Percentiles rank a stretch among this genome's conserved stretches.
Evolutionary conservation across 169 alveolate species (phyloP).

Genomic region (Cryptosporidium sp.): DNA sequence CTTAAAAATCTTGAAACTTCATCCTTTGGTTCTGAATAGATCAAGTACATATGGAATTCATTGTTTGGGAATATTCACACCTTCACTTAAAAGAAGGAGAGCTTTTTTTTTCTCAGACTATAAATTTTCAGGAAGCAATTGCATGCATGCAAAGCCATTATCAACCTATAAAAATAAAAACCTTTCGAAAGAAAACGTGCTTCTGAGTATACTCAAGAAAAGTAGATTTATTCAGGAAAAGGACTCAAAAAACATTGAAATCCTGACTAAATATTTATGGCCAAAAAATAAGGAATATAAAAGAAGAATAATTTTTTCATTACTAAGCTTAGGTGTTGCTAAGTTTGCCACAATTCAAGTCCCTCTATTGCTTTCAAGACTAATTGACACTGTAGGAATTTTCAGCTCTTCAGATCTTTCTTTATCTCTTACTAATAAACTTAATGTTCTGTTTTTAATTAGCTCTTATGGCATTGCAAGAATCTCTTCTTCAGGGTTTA

Average conservation of each 20-base stretch:
- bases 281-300: conserved; percentile 40
- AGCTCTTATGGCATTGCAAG: conserved; percentile 60
- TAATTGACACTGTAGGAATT: conserved; percentile 73
- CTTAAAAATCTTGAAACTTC: neutral
- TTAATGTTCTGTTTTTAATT: conserved; percentile 7
- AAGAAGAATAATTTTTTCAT: conserved; percentile 39
- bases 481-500: conserved; percentile 78
- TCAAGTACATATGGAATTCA: neutral
- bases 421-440: neutral
- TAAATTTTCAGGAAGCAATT: neutral
- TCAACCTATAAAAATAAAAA: neutral
- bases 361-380: conserved; percentile 77
- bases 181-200: neutral
- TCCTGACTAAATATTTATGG: conserved; percentile 48
- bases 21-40: neutral
- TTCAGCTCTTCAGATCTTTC: neutral
- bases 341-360: conserved; percentile 80
- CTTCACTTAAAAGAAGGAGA: neutral
- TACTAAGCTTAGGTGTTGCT: conserved; percentile 70
- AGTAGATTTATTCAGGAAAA: conserved; percentile 25
- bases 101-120: neutral
- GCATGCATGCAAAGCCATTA: neutral
- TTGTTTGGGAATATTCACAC: neutral
- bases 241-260: conserved; percentile 16
- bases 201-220: conserved; percentile 34